These are phyloP conservation scores for Arabis alpina DNA, from an alignment of 345 rosid species.

Conservation along the genomic window DNA sequence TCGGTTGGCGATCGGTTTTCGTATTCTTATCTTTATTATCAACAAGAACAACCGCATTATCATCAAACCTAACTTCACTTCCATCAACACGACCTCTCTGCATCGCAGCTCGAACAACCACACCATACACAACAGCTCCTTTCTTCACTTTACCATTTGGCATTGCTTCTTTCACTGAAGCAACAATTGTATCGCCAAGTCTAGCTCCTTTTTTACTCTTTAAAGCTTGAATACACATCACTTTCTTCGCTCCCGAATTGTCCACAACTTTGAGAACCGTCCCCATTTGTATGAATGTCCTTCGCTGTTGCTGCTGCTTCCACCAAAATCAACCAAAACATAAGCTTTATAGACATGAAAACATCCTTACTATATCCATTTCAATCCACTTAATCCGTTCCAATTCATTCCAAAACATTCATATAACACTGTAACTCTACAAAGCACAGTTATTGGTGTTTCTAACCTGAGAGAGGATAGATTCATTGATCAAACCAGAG, in stretches of 20 bases:
- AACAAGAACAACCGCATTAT: slow-evolving; percentile 83
- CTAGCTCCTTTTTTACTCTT: slow-evolving; percentile 81
- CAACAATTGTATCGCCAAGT: slow-evolving; percentile 80
- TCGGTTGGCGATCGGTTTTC: slow-evolving; percentile 65
- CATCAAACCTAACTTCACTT: slow-evolving; percentile 86
- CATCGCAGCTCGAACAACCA: slow-evolving; percentile 91
- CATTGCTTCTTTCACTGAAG: slow-evolving; percentile 88
- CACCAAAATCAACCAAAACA: not conserved
- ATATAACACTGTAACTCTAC: too few species aligned
- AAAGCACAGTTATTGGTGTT: not conserved
- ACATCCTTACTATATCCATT: not conserved
- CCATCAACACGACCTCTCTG: slow-evolving; percentile 89
- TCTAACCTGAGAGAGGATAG: slow-evolving; percentile 55
- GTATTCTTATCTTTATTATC: slow-evolving; percentile 47
- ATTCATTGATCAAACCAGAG: slow-evolving; percentile 41
- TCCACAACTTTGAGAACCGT: slow-evolving; percentile 85
- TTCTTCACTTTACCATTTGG: slow-evolving; percentile 96
- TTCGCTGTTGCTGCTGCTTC: slow-evolving; percentile 55
- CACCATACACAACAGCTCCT: slow-evolving; percentile 79
- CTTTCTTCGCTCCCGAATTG: slow-evolving; percentile 89
- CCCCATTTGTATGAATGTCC: slow-evolving; percentile 94
- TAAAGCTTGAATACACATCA: slow-evolving; percentile 85
- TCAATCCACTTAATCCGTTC: not conserved
- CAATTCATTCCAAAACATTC: not conserved
- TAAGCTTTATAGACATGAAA: not conserved